Evolutionary conservation across 73 alveolate species (phyloP), one percentile per base, ranked within the genome.

Genomic region (Paramecium bursaria): DNA sequence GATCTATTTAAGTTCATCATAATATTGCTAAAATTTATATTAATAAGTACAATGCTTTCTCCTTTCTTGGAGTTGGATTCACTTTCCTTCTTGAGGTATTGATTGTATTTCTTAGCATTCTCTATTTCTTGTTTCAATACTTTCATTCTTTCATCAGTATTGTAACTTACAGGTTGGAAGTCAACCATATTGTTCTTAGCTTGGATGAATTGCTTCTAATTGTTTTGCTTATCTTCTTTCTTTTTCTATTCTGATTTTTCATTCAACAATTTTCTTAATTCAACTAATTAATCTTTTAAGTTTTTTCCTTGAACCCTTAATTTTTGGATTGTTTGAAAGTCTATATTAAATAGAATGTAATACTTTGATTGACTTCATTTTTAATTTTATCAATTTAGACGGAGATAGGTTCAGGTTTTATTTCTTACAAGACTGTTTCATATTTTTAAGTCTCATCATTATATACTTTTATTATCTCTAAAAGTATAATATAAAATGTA

Each of bases 401-500:
- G 11, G 82, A 35, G 6, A 67, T 42, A 1, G 82, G 19, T 67
- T 35, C 23, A 17, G 33, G 22, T 7, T 42, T 42, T n/a, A 67
- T 19, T 7, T 31, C 60, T 39, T 39, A 33, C 23, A 17, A 25
- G 25, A 35, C 33, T 0, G 82, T 67, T 35, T 67, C 82, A 42
- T 19, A 31, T 67, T 67, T n/a, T 35, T 57, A 53, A 11, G 60
- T 67, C 33, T 67, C 44, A 26, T 67, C 82, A 67, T 67, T 67
- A 5, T 25, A 67, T 42, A 39, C 9, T 44, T 39, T 67, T 35
- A 67, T 25, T 5, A 67, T 67, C 1, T 47, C 82, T 67, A 26
- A 17, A 1, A 19, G 35, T 19, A 21, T 2, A 3, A 42, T 15
- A 14, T 13, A 1, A 67, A 10, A 67, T 22, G 14, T 67, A 67